These are phyloP conservation scores for Starmerella floris DNA, from an alignment of 805 yeast genomes.

Conservation along the genomic window DNA sequence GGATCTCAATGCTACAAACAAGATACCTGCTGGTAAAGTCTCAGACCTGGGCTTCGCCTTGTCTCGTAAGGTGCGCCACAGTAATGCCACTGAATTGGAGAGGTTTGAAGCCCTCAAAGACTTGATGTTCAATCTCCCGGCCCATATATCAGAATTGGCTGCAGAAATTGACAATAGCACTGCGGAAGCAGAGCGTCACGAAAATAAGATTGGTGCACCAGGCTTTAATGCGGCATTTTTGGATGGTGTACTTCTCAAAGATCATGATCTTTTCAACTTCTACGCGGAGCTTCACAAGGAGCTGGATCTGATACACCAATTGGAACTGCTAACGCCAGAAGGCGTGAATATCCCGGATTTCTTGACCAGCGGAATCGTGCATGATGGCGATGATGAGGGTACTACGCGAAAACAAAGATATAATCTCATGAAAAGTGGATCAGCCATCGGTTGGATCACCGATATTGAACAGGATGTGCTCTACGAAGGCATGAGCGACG, in stretches of 20 bases:
- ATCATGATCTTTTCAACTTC: conserved; percentile 25
- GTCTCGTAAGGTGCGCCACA: conserved; percentile 17
- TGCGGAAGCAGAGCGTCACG: conserved; percentile 20
- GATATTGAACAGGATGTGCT: conserved; percentile 56
- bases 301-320: conserved; percentile 21
- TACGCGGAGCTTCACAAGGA: conserved; percentile 33
- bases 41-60: conserved; percentile 16
- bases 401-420: conserved; percentile 21
- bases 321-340: conserved; percentile 27
- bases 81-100: background rate
- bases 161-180: conserved; percentile 22
- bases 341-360: conserved; percentile 25
- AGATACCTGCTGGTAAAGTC: conserved; percentile 3
- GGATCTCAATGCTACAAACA: conserved; percentile 17
- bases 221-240: conserved; percentile 36
- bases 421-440: conserved; percentile 23
- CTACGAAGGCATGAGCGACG: conserved; percentile 33
- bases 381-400: conserved; percentile 4
- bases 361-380: conserved; percentile 13
- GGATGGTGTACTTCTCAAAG: conserved; percentile 46
- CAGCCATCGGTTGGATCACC: conserved; percentile 55
- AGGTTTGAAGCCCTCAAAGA: conserved; percentile 13
- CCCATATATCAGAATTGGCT: conserved; percentile 32
- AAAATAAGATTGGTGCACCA: conserved; percentile 22
- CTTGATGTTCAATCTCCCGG: conserved; percentile 43